Evolutionary conservation across 345 rosid species (phyloP).

Genomic region (Sisymbrium altissimum): DNA sequence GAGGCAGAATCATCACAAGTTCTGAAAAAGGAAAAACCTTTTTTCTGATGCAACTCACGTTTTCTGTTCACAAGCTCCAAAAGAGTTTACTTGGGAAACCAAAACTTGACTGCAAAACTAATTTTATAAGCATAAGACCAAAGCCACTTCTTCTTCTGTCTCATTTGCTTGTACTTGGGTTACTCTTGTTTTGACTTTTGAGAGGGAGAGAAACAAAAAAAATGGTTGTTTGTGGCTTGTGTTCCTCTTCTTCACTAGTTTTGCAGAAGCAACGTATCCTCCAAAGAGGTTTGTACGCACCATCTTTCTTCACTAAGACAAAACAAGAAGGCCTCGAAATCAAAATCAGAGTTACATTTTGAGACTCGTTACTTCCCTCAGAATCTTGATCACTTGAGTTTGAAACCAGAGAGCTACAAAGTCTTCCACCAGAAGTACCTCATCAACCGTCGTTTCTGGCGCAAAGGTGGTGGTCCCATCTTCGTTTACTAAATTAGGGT

Average conservation of each 20-base stretch:
- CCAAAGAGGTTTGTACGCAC: slow-evolving; percentile 34
- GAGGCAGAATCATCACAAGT: slow-evolving; percentile 12
- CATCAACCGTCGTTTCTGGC: slow-evolving; percentile 51
- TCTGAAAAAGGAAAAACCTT: slow-evolving; percentile 24
- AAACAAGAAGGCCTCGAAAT: slow-evolving; percentile 26
- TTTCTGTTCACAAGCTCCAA: slow-evolving; percentile 18
- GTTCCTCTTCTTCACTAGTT: slow-evolving; percentile 13
- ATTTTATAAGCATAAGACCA: slow-evolving; percentile 8
- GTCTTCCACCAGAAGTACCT: slow-evolving; percentile 71
- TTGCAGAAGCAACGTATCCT: slow-evolving; percentile 20
- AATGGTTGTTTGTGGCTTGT: slow-evolving; percentile 12
- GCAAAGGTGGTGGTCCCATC: slow-evolving; percentile 54
- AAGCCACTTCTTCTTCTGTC: not conserved
- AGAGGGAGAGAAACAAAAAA: not conserved
- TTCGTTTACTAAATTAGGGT: no score
- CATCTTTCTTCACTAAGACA: slow-evolving; percentile 34
- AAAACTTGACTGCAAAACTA: slow-evolving; percentile 28
- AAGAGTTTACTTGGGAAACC: slow-evolving; percentile 29
- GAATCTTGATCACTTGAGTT: slow-evolving; percentile 70
- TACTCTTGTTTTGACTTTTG: not conserved
- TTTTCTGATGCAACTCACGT: slow-evolving; percentile 21
- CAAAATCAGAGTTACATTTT: slow-evolving; percentile 34
- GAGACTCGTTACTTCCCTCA: slow-evolving; percentile 65
- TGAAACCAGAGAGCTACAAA: slow-evolving; percentile 50
- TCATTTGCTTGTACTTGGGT: not conserved